Percentiles rank a stretch among this genome's conserved stretches.
These are phyloP conservation scores for Boletellus dicymbophilus DNA, from an alignment of 1,284 basidiomycete species.

Conservation along the genomic window DNA sequence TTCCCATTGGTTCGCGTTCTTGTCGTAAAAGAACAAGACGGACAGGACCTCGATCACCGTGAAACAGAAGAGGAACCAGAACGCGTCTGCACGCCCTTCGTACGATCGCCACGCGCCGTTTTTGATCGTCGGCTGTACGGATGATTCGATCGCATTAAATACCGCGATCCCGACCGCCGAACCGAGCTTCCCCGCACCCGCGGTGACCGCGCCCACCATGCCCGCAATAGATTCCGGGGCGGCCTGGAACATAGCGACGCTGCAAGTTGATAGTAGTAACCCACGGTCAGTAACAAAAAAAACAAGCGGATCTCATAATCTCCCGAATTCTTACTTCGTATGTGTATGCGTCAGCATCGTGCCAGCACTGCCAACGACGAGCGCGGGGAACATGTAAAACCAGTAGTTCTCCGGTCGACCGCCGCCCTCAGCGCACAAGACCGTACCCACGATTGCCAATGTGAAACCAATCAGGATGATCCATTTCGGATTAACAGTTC, in stretches of 20 bases:
- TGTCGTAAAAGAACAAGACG: too few relatives aligned
- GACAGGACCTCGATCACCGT: too few relatives aligned
- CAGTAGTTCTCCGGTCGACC: constrained; percentile 42
- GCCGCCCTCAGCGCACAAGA: constrained; percentile 44
- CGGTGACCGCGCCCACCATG: constrained; percentile 57
- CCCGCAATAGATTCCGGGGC: constrained; percentile 50
- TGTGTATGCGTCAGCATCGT: constrained; percentile 34
- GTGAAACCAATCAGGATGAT: constrained; percentile 43
- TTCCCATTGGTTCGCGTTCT: too few relatives aligned
- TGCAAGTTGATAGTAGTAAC: constrained; percentile 16
- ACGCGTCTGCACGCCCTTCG: constrained; percentile 47
- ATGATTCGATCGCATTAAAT: constrained; percentile 47
- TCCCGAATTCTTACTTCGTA: constrained; percentile 44
- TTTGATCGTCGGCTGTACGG: constrained; percentile 34
- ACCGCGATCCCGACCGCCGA: constrained; percentile 50
- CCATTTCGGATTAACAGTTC: constrained; percentile 42
- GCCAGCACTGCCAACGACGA: constrained; percentile 46
- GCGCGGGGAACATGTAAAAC: constrained; percentile 51
- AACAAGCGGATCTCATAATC: too few relatives aligned
- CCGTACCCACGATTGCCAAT: constrained; percentile 40
- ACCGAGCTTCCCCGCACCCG: constrained; percentile 53
- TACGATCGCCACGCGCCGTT: constrained; percentile 20
- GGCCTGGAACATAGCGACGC: constrained; percentile 54
- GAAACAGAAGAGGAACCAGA: constrained; percentile 60
- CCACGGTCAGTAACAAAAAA: too few relatives aligned